Evolutionary conservation across 768 basidiomycete genomes (phyloP).

Genomic region (Phanerochaete carnosa): DNA sequence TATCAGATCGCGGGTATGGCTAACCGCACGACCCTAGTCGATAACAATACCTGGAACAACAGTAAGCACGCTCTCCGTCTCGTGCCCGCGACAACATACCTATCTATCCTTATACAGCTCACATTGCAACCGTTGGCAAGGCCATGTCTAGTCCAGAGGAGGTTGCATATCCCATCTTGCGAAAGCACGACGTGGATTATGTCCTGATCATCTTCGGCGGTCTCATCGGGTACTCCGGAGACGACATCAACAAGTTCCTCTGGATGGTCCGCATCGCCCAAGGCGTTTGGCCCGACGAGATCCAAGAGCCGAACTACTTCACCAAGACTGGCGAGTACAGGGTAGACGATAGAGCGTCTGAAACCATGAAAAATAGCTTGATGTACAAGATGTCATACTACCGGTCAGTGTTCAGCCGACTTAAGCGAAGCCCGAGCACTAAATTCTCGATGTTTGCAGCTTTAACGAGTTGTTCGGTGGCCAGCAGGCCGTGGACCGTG

Average conservation of each 20-base stretch:
- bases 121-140: constrained; percentile 98
- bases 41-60: constrained; percentile 99
- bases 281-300: constrained; percentile 97
- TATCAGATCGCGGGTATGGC: constrained; percentile 99
- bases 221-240: constrained; percentile 93
- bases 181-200: constrained; percentile 97
- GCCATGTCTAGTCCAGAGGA: constrained; percentile 96
- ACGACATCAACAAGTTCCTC: constrained; percentile 99
- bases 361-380: constrained; percentile 89
- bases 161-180: constrained; percentile 93
- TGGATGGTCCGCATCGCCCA: constrained; percentile 98
- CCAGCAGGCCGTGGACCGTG: constrained; percentile 73
- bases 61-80: constrained; percentile 51
- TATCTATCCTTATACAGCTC: constrained; percentile 47
- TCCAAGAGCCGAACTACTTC: constrained; percentile 94
- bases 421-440: background rate
- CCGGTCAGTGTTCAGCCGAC: constrained; percentile 43
- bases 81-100: constrained; percentile 6
- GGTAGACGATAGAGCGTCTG: constrained; percentile 80
- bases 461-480: constrained; percentile 88
- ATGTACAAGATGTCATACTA: constrained; percentile 99
- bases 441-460: constrained; percentile 33
- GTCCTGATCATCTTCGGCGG: constrained; percentile 97
- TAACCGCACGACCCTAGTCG: constrained; percentile 91
- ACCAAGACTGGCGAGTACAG: constrained; percentile 90